phyloP scores from a whole-genome alignment of 2,329 filamentous ascomycete species.

The Didymella sp. region DNA sequence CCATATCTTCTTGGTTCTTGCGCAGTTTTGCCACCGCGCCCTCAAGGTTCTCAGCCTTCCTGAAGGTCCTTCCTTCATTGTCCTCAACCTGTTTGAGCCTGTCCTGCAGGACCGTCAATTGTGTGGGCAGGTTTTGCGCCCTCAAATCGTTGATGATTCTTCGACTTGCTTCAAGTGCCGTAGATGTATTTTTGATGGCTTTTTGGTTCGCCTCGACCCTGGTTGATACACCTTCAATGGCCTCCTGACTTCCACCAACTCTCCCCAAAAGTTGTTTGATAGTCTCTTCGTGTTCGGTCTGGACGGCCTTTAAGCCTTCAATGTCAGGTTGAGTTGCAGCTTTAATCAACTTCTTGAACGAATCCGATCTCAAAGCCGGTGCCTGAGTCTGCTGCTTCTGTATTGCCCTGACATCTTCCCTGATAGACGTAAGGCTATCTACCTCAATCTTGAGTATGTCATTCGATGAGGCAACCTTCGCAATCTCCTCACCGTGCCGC shows the following conservation, averaged over 20 bases:
- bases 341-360: background rate
- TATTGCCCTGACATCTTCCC: background rate
- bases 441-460: background rate
- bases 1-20: background rate
- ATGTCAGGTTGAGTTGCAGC: background rate
- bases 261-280: background rate
- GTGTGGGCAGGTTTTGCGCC: background rate
- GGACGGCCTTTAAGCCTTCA: background rate
- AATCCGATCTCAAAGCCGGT: background rate
- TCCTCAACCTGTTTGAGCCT: background rate
- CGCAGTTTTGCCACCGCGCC: background rate
- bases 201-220: background rate
- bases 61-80: background rate
- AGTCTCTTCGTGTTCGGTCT: background rate
- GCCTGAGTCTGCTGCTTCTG: background rate
- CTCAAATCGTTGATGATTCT: background rate
- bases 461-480: background rate
- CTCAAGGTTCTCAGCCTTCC: background rate
- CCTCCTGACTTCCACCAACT: background rate
- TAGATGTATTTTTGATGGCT: background rate
- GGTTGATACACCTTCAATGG: background rate
- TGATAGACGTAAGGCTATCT: background rate
- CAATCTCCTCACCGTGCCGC: background rate
- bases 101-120: slow-evolving; percentile 4
- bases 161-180: background rate